These are phyloP conservation scores for Suillus decipiens DNA, from an alignment of 768 basidiomycete species.

Conservation along the genomic window DNA sequence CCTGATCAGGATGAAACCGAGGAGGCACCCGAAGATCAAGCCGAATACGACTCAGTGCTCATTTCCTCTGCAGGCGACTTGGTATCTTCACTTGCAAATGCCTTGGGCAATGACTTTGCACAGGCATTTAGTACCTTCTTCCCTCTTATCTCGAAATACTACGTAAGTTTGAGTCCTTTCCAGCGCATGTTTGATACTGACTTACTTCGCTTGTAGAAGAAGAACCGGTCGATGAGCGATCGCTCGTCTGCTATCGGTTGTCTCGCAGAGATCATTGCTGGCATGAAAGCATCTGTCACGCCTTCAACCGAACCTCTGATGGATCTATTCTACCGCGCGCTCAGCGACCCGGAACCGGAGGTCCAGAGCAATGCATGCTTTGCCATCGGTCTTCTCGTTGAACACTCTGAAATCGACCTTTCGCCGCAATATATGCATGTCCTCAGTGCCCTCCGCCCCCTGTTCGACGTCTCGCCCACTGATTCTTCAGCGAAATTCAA, in stretches of 20 bases:
- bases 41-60: constrained; percentile 95
- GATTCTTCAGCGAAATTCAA: constrained; percentile 70
- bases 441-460: constrained; percentile 75
- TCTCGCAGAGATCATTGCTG: constrained; percentile 92
- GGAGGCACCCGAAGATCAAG: constrained; percentile 84
- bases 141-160: constrained; percentile 89
- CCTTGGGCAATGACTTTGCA: constrained; percentile 82
- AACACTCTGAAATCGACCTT: constrained; percentile 82
- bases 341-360: constrained; percentile 85
- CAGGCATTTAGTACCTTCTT: constrained; percentile 85
- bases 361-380: constrained; percentile 97
- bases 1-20: constrained; percentile 90
- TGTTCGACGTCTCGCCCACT: constrained; percentile 70
- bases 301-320: constrained; percentile 80
- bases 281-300: constrained; percentile 85
- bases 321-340: constrained; percentile 80
- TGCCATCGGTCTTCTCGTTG: constrained; percentile 87
- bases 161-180: constrained; percentile 52
- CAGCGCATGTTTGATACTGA: neutral
- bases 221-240: constrained; percentile 85
- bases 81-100: constrained; percentile 83
- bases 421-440: constrained; percentile 78
- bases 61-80: constrained; percentile 94
- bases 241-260: constrained; percentile 92
- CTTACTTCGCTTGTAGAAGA: constrained; percentile 53